These are phyloP conservation scores for Leccinum subtestaceum DNA, from an alignment of 768 basidiomycete species.

Conservation along the genomic window DNA sequence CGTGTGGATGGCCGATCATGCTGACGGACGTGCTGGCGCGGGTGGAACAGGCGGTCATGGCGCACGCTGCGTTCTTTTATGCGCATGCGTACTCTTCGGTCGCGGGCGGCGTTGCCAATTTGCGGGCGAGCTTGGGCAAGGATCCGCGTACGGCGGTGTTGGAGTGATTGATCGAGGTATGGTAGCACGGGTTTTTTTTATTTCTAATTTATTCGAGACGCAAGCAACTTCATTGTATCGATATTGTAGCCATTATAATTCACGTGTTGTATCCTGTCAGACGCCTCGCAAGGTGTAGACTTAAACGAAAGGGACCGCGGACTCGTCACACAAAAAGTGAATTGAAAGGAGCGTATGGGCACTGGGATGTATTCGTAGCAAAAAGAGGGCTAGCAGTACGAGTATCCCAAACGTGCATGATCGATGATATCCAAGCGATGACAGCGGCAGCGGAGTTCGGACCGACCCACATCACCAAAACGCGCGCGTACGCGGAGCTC, in stretches of 20 bases:
- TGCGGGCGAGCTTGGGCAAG: constrained; percentile 39
- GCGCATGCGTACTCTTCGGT: constrained; percentile 40
- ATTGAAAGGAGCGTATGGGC: not conserved
- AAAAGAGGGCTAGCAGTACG: constrained; percentile 11
- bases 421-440: not conserved
- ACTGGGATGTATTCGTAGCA: constrained; percentile 13
- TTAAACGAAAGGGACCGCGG: no score
- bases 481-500: not conserved
- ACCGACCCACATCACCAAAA: not conserved
- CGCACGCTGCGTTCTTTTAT: constrained; percentile 40
- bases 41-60: constrained; percentile 40
- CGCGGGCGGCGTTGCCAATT: constrained; percentile 40
- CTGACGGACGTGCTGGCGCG: constrained; percentile 42
- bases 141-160: constrained; percentile 41
- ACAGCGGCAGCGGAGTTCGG: not conserved
- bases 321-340: not conserved
- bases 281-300: no score
- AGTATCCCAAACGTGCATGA: constrained; percentile 3
- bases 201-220: not conserved
- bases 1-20: constrained; percentile 42
- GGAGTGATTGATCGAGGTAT: constrained; percentile 22
- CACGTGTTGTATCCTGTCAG: no score
- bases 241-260: not conserved
- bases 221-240: not conserved
- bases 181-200: not conserved